These are phyloP conservation scores for Xylaria sp. DNA, from an alignment of 2,329 filamentous ascomycete species.

Conservation along the genomic window DNA sequence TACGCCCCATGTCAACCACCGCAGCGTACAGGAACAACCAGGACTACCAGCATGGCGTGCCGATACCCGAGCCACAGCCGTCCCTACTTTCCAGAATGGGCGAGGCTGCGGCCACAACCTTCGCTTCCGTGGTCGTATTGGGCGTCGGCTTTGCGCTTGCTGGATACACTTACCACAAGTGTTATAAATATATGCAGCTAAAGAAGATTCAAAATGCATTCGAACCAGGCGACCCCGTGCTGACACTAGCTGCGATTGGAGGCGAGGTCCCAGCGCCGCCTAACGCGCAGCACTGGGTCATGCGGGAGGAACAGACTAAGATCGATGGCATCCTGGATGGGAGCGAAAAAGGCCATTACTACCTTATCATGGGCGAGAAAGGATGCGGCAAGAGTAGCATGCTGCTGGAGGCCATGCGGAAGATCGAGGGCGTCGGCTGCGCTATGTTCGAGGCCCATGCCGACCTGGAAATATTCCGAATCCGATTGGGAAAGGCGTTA, in stretches of 20 bases:
- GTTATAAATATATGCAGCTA: slow-evolving; percentile 90
- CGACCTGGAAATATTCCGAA: slow-evolving; percentile 91
- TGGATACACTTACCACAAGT: slow-evolving; percentile 77
- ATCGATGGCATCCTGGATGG: slow-evolving; percentile 86
- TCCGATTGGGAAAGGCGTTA: slow-evolving; percentile 87
- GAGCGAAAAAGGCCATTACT: slow-evolving; percentile 76
- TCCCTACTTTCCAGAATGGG: slow-evolving; percentile 63
- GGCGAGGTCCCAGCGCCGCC: slow-evolving; percentile 55
- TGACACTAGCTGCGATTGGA: slow-evolving; percentile 73
- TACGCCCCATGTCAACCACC: slow-evolving; percentile 21
- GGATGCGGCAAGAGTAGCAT: slow-evolving; percentile 96
- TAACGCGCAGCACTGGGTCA: slow-evolving; percentile 72
- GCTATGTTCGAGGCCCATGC: slow-evolving; percentile 97
- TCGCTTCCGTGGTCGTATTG: slow-evolving; percentile 73
- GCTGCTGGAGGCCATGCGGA: slow-evolving; percentile 92
- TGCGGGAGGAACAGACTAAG: slow-evolving; percentile 76
- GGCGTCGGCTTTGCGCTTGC: slow-evolving; percentile 66
- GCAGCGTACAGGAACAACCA: slow-evolving; percentile 6
- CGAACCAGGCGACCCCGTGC: slow-evolving; percentile 84
- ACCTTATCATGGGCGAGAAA: slow-evolving; percentile 91
- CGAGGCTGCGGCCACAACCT: slow-evolving; percentile 74
- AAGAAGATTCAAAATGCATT: slow-evolving; percentile 93
- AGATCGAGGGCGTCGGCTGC: slow-evolving; percentile 83
- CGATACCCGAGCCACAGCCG: slow-evolving; percentile 23
- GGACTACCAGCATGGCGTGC: slow-evolving; percentile 16